These are phyloP conservation scores for Aschersonia sp. DNA, from an alignment of 2,329 filamentous ascomycete species.

Conservation along the genomic window DNA sequence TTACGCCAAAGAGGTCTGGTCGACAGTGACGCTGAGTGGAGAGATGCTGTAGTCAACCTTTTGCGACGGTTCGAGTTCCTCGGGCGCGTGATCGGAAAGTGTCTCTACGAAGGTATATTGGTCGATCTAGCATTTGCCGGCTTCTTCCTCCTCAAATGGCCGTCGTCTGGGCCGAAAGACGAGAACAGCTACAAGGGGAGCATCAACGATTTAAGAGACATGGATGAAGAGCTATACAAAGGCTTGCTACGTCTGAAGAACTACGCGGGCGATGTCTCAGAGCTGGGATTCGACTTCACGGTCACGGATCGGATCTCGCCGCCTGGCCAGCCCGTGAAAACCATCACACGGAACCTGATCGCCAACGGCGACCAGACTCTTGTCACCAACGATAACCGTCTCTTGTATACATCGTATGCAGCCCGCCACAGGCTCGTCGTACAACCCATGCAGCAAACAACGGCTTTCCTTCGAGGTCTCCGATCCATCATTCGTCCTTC, in stretches of 20 bases:
- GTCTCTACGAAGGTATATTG: slow-evolving; percentile 90
- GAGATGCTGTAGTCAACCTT: slow-evolving; percentile 40
- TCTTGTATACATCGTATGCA: slow-evolving; percentile 89
- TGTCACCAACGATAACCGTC: slow-evolving; percentile 84
- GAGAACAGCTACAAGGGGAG: slow-evolving; percentile 74
- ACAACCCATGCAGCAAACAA: slow-evolving; percentile 69
- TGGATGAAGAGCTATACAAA: slow-evolving; percentile 82
- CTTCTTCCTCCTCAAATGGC: slow-evolving; percentile 95
- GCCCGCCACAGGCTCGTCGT: slow-evolving; percentile 72
- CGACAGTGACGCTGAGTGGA: slow-evolving; percentile 42
- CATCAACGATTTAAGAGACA: slow-evolving; percentile 82
- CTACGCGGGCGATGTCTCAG: slow-evolving; percentile 58
- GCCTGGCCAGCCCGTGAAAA: slow-evolving; percentile 33
- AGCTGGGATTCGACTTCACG: slow-evolving; percentile 72
- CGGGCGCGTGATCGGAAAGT: slow-evolving; percentile 87
- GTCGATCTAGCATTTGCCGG: slow-evolving; percentile 86
- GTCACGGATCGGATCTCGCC: slow-evolving; percentile 55
- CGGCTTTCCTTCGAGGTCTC: slow-evolving; percentile 76
- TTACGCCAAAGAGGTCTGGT: slow-evolving; percentile 35
- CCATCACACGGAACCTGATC: slow-evolving; percentile 60
- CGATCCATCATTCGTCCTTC: slow-evolving; percentile 76
- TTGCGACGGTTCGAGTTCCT: slow-evolving; percentile 77
- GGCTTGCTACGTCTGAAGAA: slow-evolving; percentile 76
- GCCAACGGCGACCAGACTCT: slow-evolving; percentile 59
- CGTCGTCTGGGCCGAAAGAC: slow-evolving; percentile 49